phyloP scores from a whole-genome alignment of 208 protist genomes.

The Trypanosoma caninum region DNA sequence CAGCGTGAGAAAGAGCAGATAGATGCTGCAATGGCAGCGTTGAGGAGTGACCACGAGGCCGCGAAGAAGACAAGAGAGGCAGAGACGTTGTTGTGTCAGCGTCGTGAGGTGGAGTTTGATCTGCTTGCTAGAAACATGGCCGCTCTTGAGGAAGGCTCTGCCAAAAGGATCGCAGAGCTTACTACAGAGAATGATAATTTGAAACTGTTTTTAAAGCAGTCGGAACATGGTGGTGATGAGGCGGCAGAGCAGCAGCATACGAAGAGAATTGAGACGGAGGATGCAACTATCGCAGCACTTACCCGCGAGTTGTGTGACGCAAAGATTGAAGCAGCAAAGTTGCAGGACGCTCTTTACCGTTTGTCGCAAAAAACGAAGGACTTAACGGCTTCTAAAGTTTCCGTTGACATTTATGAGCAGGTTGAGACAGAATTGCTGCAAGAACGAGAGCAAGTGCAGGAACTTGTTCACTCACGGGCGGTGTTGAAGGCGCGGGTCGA shows the following conservation, averaged over 20 bases:
- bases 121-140: neutral
- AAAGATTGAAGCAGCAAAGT: constrained; percentile 12
- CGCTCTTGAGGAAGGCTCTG: neutral
- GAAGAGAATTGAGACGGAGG: constrained; percentile 12
- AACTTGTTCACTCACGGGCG: neutral
- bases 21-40: neutral
- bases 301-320: constrained; percentile 13
- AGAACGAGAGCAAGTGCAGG: constrained; percentile 12
- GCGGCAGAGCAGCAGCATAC: neutral
- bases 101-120: constrained; percentile 2
- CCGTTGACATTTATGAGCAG: constrained; percentile 22
- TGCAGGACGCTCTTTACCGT: constrained; percentile 17
- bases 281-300: constrained; percentile 3
- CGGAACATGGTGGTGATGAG: neutral
- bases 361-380: constrained; percentile 11
- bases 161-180: neutral
- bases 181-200: neutral
- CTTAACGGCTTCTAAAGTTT: neutral
- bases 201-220: neutral
- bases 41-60: neutral
- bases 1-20: constrained; percentile 16
- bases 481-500: neutral
- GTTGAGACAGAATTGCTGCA: constrained; percentile 24
- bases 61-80: neutral
- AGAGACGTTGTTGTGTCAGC: neutral